These are phyloP conservation scores for Ampelomyces quisqualis DNA, from an alignment of 2,329 filamentous ascomycete genomes.

Conservation along the genomic window DNA sequence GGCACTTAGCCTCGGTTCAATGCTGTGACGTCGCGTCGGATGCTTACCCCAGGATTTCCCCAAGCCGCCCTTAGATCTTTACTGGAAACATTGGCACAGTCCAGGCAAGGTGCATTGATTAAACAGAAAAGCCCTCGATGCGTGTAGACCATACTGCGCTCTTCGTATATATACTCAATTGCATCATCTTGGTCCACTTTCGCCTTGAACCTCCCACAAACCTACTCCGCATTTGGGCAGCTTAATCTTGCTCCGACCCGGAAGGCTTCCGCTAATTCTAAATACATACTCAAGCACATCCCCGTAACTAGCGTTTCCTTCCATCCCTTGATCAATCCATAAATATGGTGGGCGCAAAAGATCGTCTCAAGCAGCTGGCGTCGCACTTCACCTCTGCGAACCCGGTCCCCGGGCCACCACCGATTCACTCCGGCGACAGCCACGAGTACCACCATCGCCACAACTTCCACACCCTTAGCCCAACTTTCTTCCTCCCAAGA, in stretches of 20 bases:
- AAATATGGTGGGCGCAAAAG: constrained; percentile 15
- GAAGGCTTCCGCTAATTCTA: constrained; percentile 4
- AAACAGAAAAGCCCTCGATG: no score
- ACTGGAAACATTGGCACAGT: no score
- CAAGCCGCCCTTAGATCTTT: constrained; percentile 7
- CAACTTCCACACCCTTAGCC: constrained; percentile 77
- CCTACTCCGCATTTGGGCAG: constrained; percentile 20
- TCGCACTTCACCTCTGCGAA: constrained; percentile 40
- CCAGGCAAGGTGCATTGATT: no score
- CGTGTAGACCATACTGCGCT: not conserved
- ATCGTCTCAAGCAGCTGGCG: constrained; percentile 41
- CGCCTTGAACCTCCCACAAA: not conserved
- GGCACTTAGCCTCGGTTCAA: constrained; percentile 34
- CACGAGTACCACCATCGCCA: constrained; percentile 49
- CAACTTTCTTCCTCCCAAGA: constrained; percentile 82
- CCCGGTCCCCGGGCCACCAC: constrained; percentile 34
- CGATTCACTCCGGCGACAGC: constrained; percentile 41
- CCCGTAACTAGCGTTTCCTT: not conserved
- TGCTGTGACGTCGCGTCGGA: constrained; percentile 15
- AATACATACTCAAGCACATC: not conserved
- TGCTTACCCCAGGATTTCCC: constrained; percentile 24
- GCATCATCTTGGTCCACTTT: not conserved
- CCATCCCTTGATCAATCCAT: not conserved
- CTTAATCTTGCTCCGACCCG: constrained; percentile 11
- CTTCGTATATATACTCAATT: not conserved